A percentile compares a stretch with the other conserved stretches of the same genome.
Evolutionary conservation across 2,329 filamentous ascomycete genomes (phyloP).

Genomic region (Alternaria burnsii): DNA sequence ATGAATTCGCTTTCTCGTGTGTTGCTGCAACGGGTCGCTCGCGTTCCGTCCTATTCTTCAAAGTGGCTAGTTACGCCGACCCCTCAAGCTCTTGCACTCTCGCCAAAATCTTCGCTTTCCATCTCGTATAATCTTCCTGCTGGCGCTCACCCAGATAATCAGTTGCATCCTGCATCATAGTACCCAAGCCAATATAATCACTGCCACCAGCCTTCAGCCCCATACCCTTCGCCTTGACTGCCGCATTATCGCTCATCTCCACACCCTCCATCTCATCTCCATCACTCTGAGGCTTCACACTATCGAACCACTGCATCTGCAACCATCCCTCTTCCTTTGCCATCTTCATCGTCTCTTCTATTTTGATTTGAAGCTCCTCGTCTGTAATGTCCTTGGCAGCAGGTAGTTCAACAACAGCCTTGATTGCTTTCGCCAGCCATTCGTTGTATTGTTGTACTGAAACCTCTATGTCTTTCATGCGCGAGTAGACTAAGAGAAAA

Average conservation of each 20-base stretch:
- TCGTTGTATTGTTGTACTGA: slow-evolving; percentile 44
- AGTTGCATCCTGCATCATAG: slow-evolving; percentile 79
- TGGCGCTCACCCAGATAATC: slow-evolving; percentile 74
- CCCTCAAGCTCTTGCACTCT: slow-evolving; percentile 62
- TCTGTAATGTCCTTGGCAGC: slow-evolving; percentile 59
- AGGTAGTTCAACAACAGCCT: slow-evolving; percentile 58
- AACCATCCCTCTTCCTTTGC: slow-evolving; percentile 54
- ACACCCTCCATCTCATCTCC: slow-evolving; percentile 40
- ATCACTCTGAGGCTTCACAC: slow-evolving; percentile 53
- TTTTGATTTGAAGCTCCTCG: slow-evolving; percentile 52
- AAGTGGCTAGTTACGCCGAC: not conserved
- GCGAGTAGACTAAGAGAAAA: slow-evolving; percentile 67
- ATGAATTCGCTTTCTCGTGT: not conserved
- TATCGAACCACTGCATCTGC: slow-evolving; percentile 65
- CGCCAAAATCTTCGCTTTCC: slow-evolving; percentile 69
- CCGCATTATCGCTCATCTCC: slow-evolving; percentile 30
- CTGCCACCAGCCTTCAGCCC: slow-evolving; percentile 56
- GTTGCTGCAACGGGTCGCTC: not conserved
- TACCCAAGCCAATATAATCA: slow-evolving; percentile 59
- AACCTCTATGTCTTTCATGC: slow-evolving; percentile 46
- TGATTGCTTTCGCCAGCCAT: slow-evolving; percentile 57
- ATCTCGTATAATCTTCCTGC: slow-evolving; percentile 67
- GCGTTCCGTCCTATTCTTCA: not conserved
- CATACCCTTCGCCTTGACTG: slow-evolving; percentile 49
- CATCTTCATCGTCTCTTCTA: slow-evolving; percentile 44